Percentiles rank a stretch among this genome's conserved stretches.
Evolutionary conservation across 371 early-diverging fungal genomes (phyloP).

Genomic region (Zychaea mexicana): DNA sequence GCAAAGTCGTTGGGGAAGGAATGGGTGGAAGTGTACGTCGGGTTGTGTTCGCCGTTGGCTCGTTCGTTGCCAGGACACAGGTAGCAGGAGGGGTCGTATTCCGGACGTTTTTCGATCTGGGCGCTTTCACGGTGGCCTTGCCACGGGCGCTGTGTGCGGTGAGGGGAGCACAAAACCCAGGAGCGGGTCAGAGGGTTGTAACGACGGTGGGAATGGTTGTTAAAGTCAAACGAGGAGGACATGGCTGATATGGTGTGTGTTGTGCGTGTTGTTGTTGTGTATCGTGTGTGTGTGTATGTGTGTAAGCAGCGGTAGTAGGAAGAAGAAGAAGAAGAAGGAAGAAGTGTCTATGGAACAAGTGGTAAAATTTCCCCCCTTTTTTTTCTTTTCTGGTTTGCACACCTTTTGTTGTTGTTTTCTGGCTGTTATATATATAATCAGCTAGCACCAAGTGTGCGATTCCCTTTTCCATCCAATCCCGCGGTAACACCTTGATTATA

Average conservation of each 20-base stretch:
- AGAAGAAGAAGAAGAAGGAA: background rate
- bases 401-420: background rate
- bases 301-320: background rate
- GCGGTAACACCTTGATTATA: slow-evolving; percentile 7
- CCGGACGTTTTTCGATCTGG: slow-evolving; percentile 47
- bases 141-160: slow-evolving; percentile 95
- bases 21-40: slow-evolving; percentile 73
- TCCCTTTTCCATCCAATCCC: slow-evolving; percentile 4
- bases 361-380: background rate
- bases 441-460: too few species aligned
- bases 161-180: slow-evolving; percentile 95
- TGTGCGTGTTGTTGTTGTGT: background rate
- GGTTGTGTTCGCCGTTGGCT: slow-evolving; percentile 75
- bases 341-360: background rate
- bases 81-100: slow-evolving; percentile 83
- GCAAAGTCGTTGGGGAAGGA: slow-evolving; percentile 92
- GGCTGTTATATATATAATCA: background rate
- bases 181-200: slow-evolving; percentile 86
- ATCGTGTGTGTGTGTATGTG: background rate
- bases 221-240: slow-evolving; percentile 34
- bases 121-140: slow-evolving; percentile 73
- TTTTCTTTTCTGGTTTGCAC: background rate
- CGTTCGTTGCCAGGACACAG: slow-evolving; percentile 88
- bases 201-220: slow-evolving; percentile 78
- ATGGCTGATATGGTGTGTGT: background rate